A percentile compares a stretch with the other conserved stretches of the same genome.
Conservation (phyloP, 2,329 filamentous ascomycete species). For the Colletotrichum melonis region DNA sequence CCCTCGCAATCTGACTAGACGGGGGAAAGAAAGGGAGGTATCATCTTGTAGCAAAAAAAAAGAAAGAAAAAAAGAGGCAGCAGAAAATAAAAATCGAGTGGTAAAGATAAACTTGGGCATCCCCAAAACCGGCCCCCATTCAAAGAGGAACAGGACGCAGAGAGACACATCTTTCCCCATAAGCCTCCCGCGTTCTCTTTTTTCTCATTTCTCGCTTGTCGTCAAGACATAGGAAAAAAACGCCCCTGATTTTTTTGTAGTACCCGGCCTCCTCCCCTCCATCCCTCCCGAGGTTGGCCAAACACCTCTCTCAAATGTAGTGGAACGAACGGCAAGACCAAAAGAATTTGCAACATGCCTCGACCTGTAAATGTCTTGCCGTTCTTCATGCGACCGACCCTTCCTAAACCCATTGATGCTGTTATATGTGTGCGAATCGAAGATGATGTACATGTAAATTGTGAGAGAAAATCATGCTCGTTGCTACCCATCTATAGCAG, state of each 20-base stretch:
- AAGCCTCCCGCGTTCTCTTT: conserved; percentile 20
- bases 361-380: not conserved
- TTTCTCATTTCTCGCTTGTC: not conserved
- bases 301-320: not conserved
- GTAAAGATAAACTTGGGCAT: conserved; percentile 6
- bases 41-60: conserved; percentile 26
- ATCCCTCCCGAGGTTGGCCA: not conserved
- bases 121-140: not conserved
- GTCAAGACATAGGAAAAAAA: conserved; percentile 6
- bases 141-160: not conserved
- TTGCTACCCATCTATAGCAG: conserved; percentile 15
- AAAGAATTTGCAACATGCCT: conserved; percentile 1
- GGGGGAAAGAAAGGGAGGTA: conserved; percentile 19
- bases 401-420: conserved; percentile 2
- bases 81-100: conserved; percentile 1
- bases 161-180: not conserved
- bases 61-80: not conserved
- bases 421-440: conserved; percentile 17
- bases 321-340: not conserved
- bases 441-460: conserved; percentile 29
- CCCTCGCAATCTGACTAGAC: conserved; percentile 10
- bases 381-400: conserved; percentile 27
- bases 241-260: conserved; percentile 19
- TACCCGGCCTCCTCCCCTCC: not conserved
- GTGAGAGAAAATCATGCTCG: not conserved